These are phyloP conservation scores for Periglandula ipomoeae DNA, from an alignment of 2,329 filamentous ascomycete genomes.

Conservation along the genomic window DNA sequence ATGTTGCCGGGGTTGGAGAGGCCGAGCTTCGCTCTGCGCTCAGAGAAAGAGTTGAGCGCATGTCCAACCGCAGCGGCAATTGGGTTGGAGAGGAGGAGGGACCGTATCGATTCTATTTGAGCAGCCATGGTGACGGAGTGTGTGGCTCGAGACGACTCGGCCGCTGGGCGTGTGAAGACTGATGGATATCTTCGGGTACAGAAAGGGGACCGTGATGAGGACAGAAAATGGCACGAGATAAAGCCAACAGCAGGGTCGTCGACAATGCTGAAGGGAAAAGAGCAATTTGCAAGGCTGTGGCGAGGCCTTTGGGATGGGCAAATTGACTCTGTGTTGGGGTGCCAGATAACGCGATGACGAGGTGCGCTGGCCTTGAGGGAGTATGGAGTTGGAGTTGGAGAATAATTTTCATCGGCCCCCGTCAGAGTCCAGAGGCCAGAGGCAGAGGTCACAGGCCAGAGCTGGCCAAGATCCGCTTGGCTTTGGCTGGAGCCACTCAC, in stretches of 20 bases:
- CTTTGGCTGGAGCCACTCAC: background rate
- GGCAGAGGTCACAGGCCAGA: too few species aligned
- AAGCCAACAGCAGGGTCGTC: constrained; percentile 4
- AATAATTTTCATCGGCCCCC: constrained; percentile 26
- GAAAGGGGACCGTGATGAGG: background rate
- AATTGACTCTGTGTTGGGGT: constrained; percentile 17
- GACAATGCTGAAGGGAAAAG: constrained; percentile 5
- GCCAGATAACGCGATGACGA: constrained; percentile 23
- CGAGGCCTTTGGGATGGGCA: constrained; percentile 14
- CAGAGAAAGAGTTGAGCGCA: constrained; percentile 71
- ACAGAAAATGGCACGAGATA: background rate
- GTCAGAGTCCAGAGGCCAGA: background rate
- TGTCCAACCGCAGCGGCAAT: constrained; percentile 61
- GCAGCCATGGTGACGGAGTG: constrained; percentile 38
- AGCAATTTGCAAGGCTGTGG: constrained; percentile 13
- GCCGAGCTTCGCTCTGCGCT: constrained; percentile 79
- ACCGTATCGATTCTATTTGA: constrained; percentile 42
- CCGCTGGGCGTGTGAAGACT: constrained; percentile 9
- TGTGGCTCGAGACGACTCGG: constrained; percentile 16
- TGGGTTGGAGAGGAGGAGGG: constrained; percentile 66
- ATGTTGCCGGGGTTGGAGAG: constrained; percentile 88
- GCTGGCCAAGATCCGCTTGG: constrained; percentile 3
- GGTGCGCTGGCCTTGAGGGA: constrained; percentile 16
- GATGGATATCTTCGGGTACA: background rate
- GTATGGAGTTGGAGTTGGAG: constrained; percentile 14